phyloP scores from a whole-genome alignment of 164 flowering plant species.

The Dillenia suffruticosa region DNA sequence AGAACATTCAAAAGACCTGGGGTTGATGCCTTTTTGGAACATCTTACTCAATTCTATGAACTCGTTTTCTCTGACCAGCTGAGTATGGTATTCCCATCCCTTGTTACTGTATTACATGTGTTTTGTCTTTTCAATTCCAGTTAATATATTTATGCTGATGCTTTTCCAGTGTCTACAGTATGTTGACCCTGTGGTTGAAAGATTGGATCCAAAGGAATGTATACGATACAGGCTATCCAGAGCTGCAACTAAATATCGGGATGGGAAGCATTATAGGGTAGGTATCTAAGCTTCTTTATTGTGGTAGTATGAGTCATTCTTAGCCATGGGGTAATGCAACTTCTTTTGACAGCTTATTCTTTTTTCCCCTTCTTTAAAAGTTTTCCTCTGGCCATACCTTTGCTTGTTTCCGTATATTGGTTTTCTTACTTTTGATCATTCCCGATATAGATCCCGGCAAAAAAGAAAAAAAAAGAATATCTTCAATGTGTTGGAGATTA shows the following conservation, averaged over 20 bases:
- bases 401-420: too few relatives aligned
- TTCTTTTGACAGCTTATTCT: too few relatives aligned
- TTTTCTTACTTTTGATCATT: too few relatives aligned
- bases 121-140: not conserved
- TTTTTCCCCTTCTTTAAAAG: too few relatives aligned
- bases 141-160: not conserved
- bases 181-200: constrained; percentile 78
- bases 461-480: too few relatives aligned
- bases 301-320: too few relatives aligned
- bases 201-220: constrained; percentile 64
- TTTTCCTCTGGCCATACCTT: too few relatives aligned
- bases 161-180: constrained; percentile 41
- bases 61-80: constrained; percentile 54
- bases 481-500: too few relatives aligned
- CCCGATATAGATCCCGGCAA: too few relatives aligned
- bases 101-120: not conserved
- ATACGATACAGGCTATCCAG: constrained; percentile 69
- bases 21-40: constrained; percentile 86
- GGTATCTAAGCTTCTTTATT: constrained; percentile 2
- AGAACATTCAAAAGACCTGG: constrained; percentile 95
- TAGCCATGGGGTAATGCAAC: too few relatives aligned
- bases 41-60: constrained; percentile 79
- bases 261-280: constrained; percentile 90
- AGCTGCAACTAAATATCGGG: constrained; percentile 69
- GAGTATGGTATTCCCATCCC: constrained; percentile 42